A percentile compares a stretch with the other conserved stretches of the same genome.
These are phyloP conservation scores for Ogataea hybrid DNA, from an alignment of 1,139 yeast species.

Conservation along the genomic window DNA sequence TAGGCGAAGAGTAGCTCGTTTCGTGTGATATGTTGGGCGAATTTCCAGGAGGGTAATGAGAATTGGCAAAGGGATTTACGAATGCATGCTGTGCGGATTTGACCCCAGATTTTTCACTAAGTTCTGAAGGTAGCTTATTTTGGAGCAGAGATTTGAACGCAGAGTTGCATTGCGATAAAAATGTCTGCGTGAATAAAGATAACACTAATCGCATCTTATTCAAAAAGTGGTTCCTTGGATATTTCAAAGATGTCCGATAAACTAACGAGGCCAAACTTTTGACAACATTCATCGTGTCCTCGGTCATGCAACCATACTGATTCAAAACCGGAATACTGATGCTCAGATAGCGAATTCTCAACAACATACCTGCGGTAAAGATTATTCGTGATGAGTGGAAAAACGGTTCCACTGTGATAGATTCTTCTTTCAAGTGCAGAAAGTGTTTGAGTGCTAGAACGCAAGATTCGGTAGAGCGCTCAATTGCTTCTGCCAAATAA, in stretches of 20 bases:
- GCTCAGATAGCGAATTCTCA: constrained; percentile 56
- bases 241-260: constrained; percentile 36
- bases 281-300: constrained; percentile 44
- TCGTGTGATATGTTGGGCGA: too few relatives aligned
- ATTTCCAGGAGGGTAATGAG: too few relatives aligned
- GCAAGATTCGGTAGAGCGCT: constrained; percentile 55
- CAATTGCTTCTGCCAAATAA: constrained; percentile 21
- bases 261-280: constrained; percentile 43
- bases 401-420: constrained; percentile 57
- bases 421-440: constrained; percentile 40
- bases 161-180: constrained; percentile 45
- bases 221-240: constrained; percentile 49
- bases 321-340: constrained; percentile 53
- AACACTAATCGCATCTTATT: constrained; percentile 54
- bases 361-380: constrained; percentile 64
- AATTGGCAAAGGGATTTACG: too few relatives aligned
- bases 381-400: constrained; percentile 62
- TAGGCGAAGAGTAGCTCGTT: too few relatives aligned
- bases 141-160: constrained; percentile 19
- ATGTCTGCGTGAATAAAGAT: constrained; percentile 58
- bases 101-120: neutral
- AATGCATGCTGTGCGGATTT: neutral
- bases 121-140: constrained; percentile 7
- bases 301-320: constrained; percentile 47
- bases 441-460: constrained; percentile 51